Evolutionary conservation across 495 filamentous ascomycete genomes (phyloP).

Genomic region (Chlorociboria aeruginascens): DNA sequence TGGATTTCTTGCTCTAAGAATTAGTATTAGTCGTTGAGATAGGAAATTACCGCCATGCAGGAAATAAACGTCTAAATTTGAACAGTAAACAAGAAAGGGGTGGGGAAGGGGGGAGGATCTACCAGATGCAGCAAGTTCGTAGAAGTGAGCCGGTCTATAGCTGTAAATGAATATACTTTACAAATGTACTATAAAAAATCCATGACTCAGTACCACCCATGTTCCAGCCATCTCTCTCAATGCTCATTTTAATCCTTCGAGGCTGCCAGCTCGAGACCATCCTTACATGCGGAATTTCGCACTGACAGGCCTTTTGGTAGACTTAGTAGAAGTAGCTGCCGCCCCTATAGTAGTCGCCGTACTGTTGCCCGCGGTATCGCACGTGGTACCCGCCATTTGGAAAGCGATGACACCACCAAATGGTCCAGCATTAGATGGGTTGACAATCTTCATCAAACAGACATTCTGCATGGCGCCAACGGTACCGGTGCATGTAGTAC

Average conservation of each 20-base stretch:
- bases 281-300: constrained; percentile 16
- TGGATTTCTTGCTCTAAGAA: too few species aligned
- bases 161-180: too few species aligned
- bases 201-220: not conserved
- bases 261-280: not conserved
- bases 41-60: too few species aligned
- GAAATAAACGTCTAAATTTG: too few species aligned
- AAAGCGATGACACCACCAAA: constrained; percentile 29
- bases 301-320: constrained; percentile 4
- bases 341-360: constrained; percentile 1
- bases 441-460: constrained; percentile 30
- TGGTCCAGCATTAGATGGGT: constrained; percentile 23
- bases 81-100: too few species aligned
- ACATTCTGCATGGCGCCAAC: constrained; percentile 20
- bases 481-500: constrained; percentile 24
- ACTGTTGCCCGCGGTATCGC: not conserved
- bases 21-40: too few species aligned
- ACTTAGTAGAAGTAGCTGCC: not conserved
- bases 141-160: too few species aligned
- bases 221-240: not conserved
- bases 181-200: too few species aligned
- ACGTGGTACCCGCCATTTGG: constrained; percentile 20
- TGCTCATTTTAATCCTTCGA: not conserved
- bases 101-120: too few species aligned
- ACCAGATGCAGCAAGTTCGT: too few species aligned